Evolutionary conservation across 2,329 filamentous ascomycete genomes (phyloP), one percentile per base, ranked within the genome.

Genomic region (Sclerotinia sclerotiorum): DNA sequence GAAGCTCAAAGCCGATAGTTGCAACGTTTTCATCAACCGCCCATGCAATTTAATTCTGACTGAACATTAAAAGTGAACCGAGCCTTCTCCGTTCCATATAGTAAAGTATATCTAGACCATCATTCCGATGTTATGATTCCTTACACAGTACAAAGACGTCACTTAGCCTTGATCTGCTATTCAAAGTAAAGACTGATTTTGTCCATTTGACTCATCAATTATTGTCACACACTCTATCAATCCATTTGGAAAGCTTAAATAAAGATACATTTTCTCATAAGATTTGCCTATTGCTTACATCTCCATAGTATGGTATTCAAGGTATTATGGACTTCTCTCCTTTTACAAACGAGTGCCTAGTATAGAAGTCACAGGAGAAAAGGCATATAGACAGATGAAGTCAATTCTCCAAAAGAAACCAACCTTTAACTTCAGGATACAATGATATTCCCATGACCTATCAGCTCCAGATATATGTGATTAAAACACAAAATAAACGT

Each of bases 321-420:
- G 4, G 1, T 27, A 11, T 4, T 0, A 42, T 15, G 1, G 11
- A 13, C n/a, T 15, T 27, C 5, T 10, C 29, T 13, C 11, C 1
- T 35, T 24, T n/a, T 5, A 42, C 19, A 10, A 24, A 11, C 17
- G 32, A 7, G 15, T 15, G 2, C 17, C 27, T 21, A 51, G 5
- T 10, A 42, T 27, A 5, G 2, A 27, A 35, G 5, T 42, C 15
- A 39, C 21, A 21, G 32, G 29, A 39, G 24, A 15, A 24, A 24
- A 39, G 5, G 11, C 24, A 39, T 27, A n/a, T 8, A 29, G 15
- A 29, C 13, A 11, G 15, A 42, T 63, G n/a, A 7, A 63, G 5
- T 39, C n/a, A 63, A 24, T 19, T 2, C 35, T n/a, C 24, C n/a
- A 24, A 62, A 51, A 7, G 2, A 1, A 39, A 19, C 32, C 21